These are phyloP conservation scores for Paramecium bursaria DNA, from an alignment of 73 alveolate species.

Conservation along the genomic window DNA sequence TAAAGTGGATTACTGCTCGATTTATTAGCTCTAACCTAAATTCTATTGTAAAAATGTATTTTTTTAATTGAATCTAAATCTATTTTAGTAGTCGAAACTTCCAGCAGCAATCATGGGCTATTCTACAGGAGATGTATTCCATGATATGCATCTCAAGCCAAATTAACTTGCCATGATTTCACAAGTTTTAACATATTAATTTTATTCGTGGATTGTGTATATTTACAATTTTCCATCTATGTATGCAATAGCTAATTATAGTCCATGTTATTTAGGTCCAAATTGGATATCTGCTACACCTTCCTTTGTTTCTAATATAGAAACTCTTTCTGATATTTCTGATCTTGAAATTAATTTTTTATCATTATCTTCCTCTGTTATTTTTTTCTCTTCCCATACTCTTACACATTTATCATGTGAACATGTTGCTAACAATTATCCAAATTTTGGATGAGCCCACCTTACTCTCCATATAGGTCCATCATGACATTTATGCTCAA, in stretches of 20 bases:
- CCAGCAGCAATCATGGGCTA: slow-evolving; percentile 22
- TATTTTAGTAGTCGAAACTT: background rate
- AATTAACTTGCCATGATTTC: background rate
- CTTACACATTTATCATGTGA: slow-evolving; percentile 74
- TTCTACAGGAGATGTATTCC: slow-evolving; percentile 52
- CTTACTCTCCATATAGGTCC: slow-evolving; percentile 78
- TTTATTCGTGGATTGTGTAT: background rate
- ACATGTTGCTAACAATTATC: slow-evolving; percentile 78
- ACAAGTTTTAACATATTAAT: slow-evolving; percentile 10
- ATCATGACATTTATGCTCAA: slow-evolving; percentile 63
- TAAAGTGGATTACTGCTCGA: too few relatives aligned
- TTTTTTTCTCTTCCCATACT: slow-evolving; percentile 53
- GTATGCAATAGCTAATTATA: slow-evolving; percentile 27
- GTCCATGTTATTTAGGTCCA: slow-evolving; percentile 21
- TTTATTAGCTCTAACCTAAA: too few relatives aligned
- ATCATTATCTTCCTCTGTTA: background rate
- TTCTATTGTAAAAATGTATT: too few relatives aligned
- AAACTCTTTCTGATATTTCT: background rate
- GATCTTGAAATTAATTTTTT: background rate
- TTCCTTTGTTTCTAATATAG: slow-evolving; percentile 45
- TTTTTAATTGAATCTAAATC: too few relatives aligned
- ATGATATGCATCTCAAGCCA: slow-evolving; percentile 39
- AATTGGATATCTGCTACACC: slow-evolving; percentile 46
- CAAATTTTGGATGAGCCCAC: slow-evolving; percentile 82
- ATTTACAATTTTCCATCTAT: slow-evolving; percentile 33